phyloP scores from a whole-genome alignment of 345 rosid species.

The Acer saccharum region DNA sequence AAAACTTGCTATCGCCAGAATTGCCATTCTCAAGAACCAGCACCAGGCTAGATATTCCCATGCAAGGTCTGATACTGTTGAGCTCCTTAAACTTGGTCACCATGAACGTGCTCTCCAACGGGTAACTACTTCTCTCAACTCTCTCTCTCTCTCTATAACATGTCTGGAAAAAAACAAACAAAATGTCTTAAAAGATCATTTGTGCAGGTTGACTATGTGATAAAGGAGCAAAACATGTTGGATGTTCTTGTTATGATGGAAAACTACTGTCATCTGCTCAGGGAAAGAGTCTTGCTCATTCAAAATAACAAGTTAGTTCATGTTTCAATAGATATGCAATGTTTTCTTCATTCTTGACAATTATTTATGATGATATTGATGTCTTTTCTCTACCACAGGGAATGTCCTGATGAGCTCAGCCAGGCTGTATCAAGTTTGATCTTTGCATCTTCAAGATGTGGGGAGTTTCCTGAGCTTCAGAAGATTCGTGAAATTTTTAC shows the following conservation, averaged over 20 bases:
- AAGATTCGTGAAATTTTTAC: slow-evolving; percentile 35
- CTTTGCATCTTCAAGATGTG: slow-evolving; percentile 58
- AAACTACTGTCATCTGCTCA: slow-evolving; percentile 41
- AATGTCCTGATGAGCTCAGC: slow-evolving; percentile 54
- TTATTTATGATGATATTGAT: not conserved
- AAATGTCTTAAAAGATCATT: too few relatives aligned
- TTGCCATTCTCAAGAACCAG: slow-evolving; percentile 46
- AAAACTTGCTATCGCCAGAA: slow-evolving; percentile 52
- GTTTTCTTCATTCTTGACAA: not conserved
- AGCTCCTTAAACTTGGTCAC: slow-evolving; percentile 51
- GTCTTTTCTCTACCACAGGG: slow-evolving; percentile 23
- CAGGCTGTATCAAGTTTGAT: slow-evolving; percentile 58
- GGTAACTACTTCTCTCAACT: slow-evolving; percentile 11
- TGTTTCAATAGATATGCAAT: not conserved
- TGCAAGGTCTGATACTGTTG: slow-evolving; percentile 47
- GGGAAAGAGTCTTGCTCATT: slow-evolving; percentile 39
- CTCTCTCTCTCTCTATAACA: too few relatives aligned
- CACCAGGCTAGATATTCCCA: slow-evolving; percentile 36
- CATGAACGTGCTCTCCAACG: slow-evolving; percentile 52
- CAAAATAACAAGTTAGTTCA: slow-evolving; percentile 37
- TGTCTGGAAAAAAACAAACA: too few relatives aligned
- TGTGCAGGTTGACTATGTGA: slow-evolving; percentile 49
- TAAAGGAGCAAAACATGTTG: slow-evolving; percentile 46
- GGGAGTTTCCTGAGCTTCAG: slow-evolving; percentile 60
- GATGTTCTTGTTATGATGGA: slow-evolving; percentile 48